Evolutionary conservation across 352 stramenopile genomes (phyloP), one percentile per base, ranked within the genome.

Genomic region (Phytophthora crassamura): DNA sequence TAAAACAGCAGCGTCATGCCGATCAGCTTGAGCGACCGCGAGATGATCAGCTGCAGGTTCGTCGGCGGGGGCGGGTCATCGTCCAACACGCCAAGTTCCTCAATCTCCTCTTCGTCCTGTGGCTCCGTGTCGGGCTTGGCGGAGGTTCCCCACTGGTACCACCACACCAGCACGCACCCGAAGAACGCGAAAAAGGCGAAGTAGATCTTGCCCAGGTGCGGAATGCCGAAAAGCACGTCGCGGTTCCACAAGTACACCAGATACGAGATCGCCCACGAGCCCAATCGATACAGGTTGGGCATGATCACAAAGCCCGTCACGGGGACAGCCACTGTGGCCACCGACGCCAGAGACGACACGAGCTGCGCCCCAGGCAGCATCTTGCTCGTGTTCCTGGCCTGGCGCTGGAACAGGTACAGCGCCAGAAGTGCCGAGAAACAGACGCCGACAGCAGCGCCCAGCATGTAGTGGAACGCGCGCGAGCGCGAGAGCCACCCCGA

Each of bases 191-290:
- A 95, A 56, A 80, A 84, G 20, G 88, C 59, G 32, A 95, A 94
- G 61, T 95, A 95, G 48, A 95, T 81, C 72, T 95, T 95, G 59
- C 87, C 87, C 28, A 95, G 58, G 62, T 95, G 84, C 35, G 87
- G 87, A 7, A 95, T 71, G 7, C 85, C 84, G 18, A 95, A 76
- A 20, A 95, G 65, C 47, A 82, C 72, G 4, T 95, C 87, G 5
- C 74, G 77, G 35, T 75, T 68, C 87, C 87, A 95, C 32, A 95
- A 77, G 49, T 83, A 80, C 15, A 65, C 48, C 15, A 91, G 33
- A 42, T 91, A 92, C n/a, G 67, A 73, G 15, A 84, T 57, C 2
- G 72, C 82, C 79, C 77, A 90, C n/a, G 74, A 72, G 30, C 79
- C 62, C 22, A 93, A 66, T 36, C 77, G 70, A 75, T 92, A 91